Evolutionary conservation across 2,329 filamentous ascomycete species (phyloP), one percentile per base, ranked within the genome.

Genomic region (Diaporthe sp.): DNA sequence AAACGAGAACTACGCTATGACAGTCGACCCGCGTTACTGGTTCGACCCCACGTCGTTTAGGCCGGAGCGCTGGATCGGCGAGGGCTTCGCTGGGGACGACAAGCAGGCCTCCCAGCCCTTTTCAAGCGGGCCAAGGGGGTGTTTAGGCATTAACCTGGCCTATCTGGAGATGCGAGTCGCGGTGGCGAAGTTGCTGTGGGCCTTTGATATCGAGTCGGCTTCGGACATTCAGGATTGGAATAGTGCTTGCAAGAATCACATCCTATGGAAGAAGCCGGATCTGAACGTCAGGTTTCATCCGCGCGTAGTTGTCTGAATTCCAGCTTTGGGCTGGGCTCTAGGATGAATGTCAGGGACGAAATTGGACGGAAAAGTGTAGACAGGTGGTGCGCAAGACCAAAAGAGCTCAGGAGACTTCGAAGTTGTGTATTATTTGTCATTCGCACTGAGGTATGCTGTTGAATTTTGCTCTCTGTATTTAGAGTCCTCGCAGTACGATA

Each of bases 11-110:
- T 87, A 83, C 79, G 82, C 86, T 2, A 81, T 85, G 25, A 86
- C 86, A 75, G 85, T 84, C 76, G 85, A 85, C 68, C 82, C 85
- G 1, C 78, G 80, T 7, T 82, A 88, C 77, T 91, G 88, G 79
- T 81, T 81, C 8, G 82, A 87, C 1, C 85, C 88, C 0, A 80
- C 85, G 17, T 79, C 79, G 0, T 91, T 85, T 77, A 82, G 82
- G 7, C 89, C 89, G 0, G 87, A 90, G 78, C 83, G 89, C 0
- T 90, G 86, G 84, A 77, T 87, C 0, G 82, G 82, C 8, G 84
- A 85, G 13, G 77, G 79, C 8, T 37, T 76, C 31, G 65, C 68
- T 3, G 51, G 72, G 12, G 76, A 74, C 44, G 67, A 77, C 44
- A 73, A 61, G 55, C 49, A 67, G 37, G 77, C 72, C 7, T 75